Base-by-base conservation (phyloP, 2,329 filamentous ascomycete species). In the Xylariomycetidae sp. region DNA sequence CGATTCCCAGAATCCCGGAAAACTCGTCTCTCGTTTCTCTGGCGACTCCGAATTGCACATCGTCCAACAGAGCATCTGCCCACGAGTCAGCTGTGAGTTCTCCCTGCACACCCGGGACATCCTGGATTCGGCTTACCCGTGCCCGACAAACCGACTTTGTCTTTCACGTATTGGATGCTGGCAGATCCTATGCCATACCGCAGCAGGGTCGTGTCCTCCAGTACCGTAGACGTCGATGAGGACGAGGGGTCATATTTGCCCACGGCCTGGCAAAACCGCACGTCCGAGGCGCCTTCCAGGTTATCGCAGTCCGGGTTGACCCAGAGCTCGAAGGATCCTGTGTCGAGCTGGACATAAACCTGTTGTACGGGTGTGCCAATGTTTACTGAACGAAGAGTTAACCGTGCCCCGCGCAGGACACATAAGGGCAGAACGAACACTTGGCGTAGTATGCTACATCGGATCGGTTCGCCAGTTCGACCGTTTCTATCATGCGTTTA, bases 1-100 rank as follows among this genome's bases (percentile, higher is more conserved):
- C 85, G 35, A 92, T 80, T 15, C 86, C 86, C 14, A 93, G 58
- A 29, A 92, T 85, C 23, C 71, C 71, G 0, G 68, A 60, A 37
- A 69, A 71, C 40, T 71, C 63, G 39, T 72, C 63, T 10, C 54
- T 39, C 5, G 63, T 65, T 10, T 52, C 47, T 24, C 68, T 70
- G n/a, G 79, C 79, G 23, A 82, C 72, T 40, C 79, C 80, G 40
- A 85, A 82, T 48, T 80, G 74, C 32, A 82, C 67, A n/a, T 61
- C 53, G 13, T 62, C 50, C 12, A 79, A 54, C 8, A 64, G 62
- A 2, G 63, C 47, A 8, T 51, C 53, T 57, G 19, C 1, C 22
- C 2, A n/a, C 10, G 24, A 2, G 24, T 32, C 28, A 42, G 10
- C 52, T 23, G 20, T 23, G 39, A 25, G 24, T 29, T 15, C 16